Evolutionary conservation across 495 filamentous ascomycete species (phyloP), one percentile per base, ranked within the genome.

Genomic region (Extremus antarcticus): DNA sequence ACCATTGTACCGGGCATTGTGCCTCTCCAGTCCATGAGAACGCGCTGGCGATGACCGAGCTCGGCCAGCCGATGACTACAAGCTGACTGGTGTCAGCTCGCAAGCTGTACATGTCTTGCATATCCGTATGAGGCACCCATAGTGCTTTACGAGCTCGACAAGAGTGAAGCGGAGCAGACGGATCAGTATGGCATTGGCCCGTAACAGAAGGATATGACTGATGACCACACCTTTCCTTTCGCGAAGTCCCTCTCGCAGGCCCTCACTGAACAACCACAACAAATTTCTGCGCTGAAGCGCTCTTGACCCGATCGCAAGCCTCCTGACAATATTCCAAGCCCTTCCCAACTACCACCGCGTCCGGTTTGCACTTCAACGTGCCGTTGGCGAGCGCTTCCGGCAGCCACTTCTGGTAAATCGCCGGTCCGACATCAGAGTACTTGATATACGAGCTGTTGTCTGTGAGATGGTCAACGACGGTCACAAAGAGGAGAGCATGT

Each of bases 361-460:
- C 43, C 25, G 71, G 70, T 47, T 65, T 60, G 21, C 63, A 67
- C 60, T 66, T 63, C 15, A 73, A 46, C 55, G 58, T 66, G 38
- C 67, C 71, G 35, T 52, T 49, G 47, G 64, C 25, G 50, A 72
- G 58, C 15, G 67, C 68, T 17, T 61, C 54, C 43, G 67, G 63
- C 15, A 72, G 54, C 49, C 59, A 74, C 24, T 75, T 65, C 53
- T 53, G 59, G 60, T 63, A 77, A 38, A 74, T 63, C 0, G 73
- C 45, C 2, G 45, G 35, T 43, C 56, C 56, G 32, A 59, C 56
- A 15, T 55, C 59, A 23, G 60, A 51, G n/a, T 52, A 10, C 25
- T 35, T 54, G 25, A 62, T 25, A 15, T n/a, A 8, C 2, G 16
- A 47, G 24, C 47, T n/a, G 16, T 15, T 43, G 55, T 46, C 54